Evolutionary conservation across 2,329 filamentous ascomycete genomes (phyloP).

Genomic region (Botrytis fragariae): DNA sequence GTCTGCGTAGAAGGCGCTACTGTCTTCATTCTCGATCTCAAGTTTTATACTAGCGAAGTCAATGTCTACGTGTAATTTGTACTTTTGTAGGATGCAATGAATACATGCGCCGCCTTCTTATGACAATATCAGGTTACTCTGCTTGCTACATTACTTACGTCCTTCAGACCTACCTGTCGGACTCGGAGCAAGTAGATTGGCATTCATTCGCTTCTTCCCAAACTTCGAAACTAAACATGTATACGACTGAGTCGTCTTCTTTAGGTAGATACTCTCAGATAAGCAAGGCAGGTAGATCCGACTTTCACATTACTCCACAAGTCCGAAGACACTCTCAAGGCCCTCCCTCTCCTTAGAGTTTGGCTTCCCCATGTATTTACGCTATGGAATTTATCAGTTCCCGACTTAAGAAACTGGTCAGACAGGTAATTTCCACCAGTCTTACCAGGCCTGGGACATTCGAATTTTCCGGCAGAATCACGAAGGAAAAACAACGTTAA

Average conservation of each 20-base stretch:
- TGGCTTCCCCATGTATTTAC: no score
- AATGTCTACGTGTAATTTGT: not conserved
- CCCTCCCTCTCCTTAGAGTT: not conserved
- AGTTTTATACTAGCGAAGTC: fast-evolving
- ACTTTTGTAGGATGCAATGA: not conserved
- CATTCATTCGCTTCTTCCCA: not conserved
- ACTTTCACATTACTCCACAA: not conserved
- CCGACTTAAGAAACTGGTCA: no score
- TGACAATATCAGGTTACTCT: not conserved
- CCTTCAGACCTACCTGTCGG: not conserved
- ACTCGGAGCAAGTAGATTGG: not conserved
- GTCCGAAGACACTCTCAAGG: not conserved
- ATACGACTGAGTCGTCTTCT: not conserved
- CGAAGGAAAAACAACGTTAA: no score
- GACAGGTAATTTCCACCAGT: no score
- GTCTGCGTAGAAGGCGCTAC: not conserved
- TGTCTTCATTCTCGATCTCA: not conserved
- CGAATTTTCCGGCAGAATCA: not conserved
- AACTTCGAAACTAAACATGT: not conserved
- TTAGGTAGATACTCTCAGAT: not conserved
- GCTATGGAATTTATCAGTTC: no score
- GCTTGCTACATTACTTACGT: not conserved
- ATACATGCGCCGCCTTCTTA: not conserved
- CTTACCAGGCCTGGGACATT: not conserved
- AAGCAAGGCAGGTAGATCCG: no score